These are phyloP conservation scores for Rhododendron molle DNA, from an alignment of 148 eudicot species.

Conservation along the genomic window DNA sequence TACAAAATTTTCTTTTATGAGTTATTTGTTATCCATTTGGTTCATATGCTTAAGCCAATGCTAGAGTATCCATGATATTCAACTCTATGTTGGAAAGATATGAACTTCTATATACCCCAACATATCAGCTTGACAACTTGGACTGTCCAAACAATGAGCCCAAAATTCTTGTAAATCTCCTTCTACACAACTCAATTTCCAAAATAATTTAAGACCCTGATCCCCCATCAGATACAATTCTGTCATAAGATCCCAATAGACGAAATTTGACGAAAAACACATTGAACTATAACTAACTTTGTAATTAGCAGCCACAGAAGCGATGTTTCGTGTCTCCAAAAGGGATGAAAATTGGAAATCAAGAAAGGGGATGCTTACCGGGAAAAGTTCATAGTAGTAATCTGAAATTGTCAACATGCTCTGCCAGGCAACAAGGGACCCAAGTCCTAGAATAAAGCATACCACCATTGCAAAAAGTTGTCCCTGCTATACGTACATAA, in stretches of 20 bases:
- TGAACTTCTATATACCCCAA: too few relatives aligned
- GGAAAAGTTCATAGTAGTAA: constrained; percentile 47
- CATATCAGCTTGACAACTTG: too few relatives aligned
- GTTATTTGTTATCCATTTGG: neutral
- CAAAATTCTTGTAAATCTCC: neutral
- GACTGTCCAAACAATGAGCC: neutral
- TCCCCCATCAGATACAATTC: neutral
- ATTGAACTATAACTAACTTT: neutral
- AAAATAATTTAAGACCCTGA: too few relatives aligned
- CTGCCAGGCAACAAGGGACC: constrained; percentile 49
- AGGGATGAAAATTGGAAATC: neutral
- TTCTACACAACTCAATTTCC: neutral
- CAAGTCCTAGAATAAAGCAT: constrained; percentile 52
- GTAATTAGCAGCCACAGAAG: neutral
- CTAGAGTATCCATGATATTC: neutral
- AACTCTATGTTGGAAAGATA: neutral
- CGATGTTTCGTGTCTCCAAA: neutral
- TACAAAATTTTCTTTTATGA: neutral
- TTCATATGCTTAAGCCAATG: neutral
- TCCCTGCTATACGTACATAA: constrained; percentile 26
- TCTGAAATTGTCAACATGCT: constrained; percentile 46
- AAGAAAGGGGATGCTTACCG: constrained; percentile 20
- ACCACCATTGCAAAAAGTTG: constrained; percentile 26
- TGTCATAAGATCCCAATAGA: neutral
- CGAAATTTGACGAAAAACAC: neutral